Conservation (phyloP, 768 basidiomycete species). For the Calocybe cyanea region DNA sequence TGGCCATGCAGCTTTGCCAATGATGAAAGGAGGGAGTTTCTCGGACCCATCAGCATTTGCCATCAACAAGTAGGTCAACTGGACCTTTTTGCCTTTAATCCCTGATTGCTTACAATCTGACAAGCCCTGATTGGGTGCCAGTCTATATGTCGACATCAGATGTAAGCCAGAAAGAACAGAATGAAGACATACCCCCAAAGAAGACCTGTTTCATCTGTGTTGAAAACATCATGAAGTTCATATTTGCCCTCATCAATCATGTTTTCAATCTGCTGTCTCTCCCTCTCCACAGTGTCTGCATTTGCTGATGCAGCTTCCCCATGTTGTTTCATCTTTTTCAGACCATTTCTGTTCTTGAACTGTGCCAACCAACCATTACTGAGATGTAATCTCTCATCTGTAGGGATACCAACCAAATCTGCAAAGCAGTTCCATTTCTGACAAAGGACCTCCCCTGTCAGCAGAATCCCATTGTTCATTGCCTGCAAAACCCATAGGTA, state of each 20-base stretch:
- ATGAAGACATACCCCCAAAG: slow-evolving; percentile 20
- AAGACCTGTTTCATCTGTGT: slow-evolving; percentile 31
- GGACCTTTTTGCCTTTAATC: slow-evolving; percentile 28
- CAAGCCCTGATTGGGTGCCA: slow-evolving; percentile 28
- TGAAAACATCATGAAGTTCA: slow-evolving; percentile 27
- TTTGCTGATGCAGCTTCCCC: slow-evolving; percentile 30
- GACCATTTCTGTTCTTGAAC: slow-evolving; percentile 21
- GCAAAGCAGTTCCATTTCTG: slow-evolving; percentile 34
- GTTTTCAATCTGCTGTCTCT: slow-evolving; percentile 21
- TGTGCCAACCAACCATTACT: slow-evolving; percentile 31
- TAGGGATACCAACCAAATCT: slow-evolving; percentile 25
- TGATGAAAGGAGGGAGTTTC: slow-evolving; percentile 15
- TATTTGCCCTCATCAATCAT: slow-evolving; percentile 26
- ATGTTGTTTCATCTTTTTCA: slow-evolving; percentile 25
- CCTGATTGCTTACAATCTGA: slow-evolving; percentile 21
- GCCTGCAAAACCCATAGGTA: slow-evolving; percentile 17
- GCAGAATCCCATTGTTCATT: slow-evolving; percentile 22
- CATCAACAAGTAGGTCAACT: slow-evolving; percentile 29
- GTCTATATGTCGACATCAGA: too few relatives aligned
- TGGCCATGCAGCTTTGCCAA: slow-evolving; percentile 25
- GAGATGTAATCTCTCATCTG: too few relatives aligned
- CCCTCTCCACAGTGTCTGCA: slow-evolving; percentile 19
- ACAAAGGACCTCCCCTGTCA: slow-evolving; percentile 31
- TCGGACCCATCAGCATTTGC: slow-evolving; percentile 30
- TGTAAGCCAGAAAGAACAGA: too few relatives aligned